Evolutionary conservation across 2,329 filamentous ascomycete genomes (phyloP).

Genomic region (Pestalotiopsis sp.): DNA sequence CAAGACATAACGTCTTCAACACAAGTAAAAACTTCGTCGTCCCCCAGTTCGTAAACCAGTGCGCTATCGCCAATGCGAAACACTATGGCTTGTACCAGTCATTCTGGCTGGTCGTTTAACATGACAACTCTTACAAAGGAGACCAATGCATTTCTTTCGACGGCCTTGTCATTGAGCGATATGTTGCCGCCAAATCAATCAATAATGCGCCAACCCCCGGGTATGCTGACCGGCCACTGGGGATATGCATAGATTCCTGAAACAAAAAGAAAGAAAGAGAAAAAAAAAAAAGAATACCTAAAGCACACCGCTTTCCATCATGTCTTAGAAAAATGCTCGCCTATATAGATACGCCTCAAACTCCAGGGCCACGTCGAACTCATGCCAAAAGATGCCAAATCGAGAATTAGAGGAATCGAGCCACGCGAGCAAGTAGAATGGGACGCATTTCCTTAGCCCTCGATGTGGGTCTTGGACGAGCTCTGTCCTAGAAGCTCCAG

Average conservation of each 20-base stretch:
- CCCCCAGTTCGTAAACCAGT: not conserved
- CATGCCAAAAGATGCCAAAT: slow-evolving; percentile 32
- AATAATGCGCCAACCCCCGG: slow-evolving; percentile 19
- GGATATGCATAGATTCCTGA: slow-evolving; percentile 32
- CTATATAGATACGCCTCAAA: slow-evolving; percentile 45
- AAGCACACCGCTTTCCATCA: slow-evolving; percentile 19
- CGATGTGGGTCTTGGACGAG: slow-evolving; percentile 78
- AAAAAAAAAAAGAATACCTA: not conserved
- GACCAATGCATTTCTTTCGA: slow-evolving; percentile 7
- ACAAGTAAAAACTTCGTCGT: not conserved
- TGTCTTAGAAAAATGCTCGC: slow-evolving; percentile 29
- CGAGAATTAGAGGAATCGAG: slow-evolving; percentile 20
- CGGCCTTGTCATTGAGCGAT: slow-evolving; percentile 1
- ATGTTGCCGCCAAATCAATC: slow-evolving; percentile 8
- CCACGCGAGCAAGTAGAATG: not conserved
- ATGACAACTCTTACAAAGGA: slow-evolving; percentile 14
- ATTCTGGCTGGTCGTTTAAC: slow-evolving; percentile 1
- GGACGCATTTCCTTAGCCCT: slow-evolving; percentile 58
- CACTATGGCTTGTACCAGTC: not conserved
- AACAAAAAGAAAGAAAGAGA: slow-evolving; percentile 29
- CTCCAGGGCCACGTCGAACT: slow-evolving; percentile 42
- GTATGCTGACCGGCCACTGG: slow-evolving; percentile 22
- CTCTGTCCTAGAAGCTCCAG: slow-evolving; percentile 81
- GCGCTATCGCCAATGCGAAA: not conserved
- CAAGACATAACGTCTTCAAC: slow-evolving; percentile 9